Evolutionary conservation across 192 early-diverging fungal species (phyloP).

Genomic region (Coemansia nantahalensis): DNA sequence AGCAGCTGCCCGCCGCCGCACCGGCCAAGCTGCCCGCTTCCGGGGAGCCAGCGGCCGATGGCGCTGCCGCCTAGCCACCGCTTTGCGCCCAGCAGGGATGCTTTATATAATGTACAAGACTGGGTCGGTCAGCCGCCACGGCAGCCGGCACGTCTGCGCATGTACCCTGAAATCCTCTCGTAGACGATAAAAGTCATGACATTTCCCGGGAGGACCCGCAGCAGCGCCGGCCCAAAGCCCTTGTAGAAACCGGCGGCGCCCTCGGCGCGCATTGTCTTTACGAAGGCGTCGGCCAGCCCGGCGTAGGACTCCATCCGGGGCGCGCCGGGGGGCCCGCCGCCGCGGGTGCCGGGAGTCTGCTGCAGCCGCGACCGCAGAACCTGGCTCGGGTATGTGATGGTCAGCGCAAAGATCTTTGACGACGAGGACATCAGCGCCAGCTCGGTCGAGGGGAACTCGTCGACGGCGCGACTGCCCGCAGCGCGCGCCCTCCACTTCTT

Average conservation of each 20-base stretch:
- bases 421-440: slow-evolving; percentile 79
- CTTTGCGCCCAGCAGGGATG: no score
- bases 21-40: not conserved
- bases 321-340: slow-evolving; percentile 29
- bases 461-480: not conserved
- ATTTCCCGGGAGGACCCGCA: slow-evolving; percentile 91
- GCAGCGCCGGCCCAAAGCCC: slow-evolving; percentile 81
- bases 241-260: slow-evolving; percentile 87
- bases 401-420: slow-evolving; percentile 84
- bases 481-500: slow-evolving; percentile 64
- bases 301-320: slow-evolving; percentile 57
- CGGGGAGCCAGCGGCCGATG: no score
- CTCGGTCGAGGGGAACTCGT: slow-evolving; percentile 59
- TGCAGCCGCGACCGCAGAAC: slow-evolving; percentile 86
- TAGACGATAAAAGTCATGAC: slow-evolving; percentile 96
- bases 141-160: slow-evolving; percentile 54
- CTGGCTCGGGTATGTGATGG: slow-evolving; percentile 92
- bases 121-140: not conserved
- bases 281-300: slow-evolving; percentile 68
- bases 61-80: no score
- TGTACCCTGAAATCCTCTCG: slow-evolving; percentile 66
- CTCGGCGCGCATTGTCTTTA: slow-evolving; percentile 71
- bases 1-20: not conserved
- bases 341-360: slow-evolving; percentile 51
- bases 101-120: no score